A percentile compares a stretch with the other conserved stretches of the same genome.
phyloP scores from a whole-genome alignment of 768 basidiomycete genomes.

The Tulasnella calospora region DNA sequence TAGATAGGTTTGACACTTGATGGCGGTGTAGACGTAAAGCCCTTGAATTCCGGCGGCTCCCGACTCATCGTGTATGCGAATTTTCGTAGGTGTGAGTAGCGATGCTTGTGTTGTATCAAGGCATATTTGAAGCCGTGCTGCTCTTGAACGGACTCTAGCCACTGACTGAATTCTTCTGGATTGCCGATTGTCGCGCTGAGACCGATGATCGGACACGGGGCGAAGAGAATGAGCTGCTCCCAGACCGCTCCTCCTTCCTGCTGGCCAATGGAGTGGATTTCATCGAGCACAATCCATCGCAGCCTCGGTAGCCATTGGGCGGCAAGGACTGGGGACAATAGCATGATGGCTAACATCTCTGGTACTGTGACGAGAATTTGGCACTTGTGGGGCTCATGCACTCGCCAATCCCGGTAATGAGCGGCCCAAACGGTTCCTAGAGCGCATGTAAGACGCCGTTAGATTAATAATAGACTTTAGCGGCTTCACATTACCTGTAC shows the following conservation, averaged over 20 bases:
- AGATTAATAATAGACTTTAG: not conserved
- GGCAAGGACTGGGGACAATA: conserved; percentile 62
- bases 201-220: conserved; percentile 68
- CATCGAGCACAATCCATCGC: conserved; percentile 63
- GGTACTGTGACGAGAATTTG: conserved; percentile 76
- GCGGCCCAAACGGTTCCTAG: conserved; percentile 59
- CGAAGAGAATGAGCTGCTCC: conserved; percentile 68
- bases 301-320: conserved; percentile 57
- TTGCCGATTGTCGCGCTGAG: conserved; percentile 67
- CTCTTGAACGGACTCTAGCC: conserved; percentile 59
- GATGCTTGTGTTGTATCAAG: conserved; percentile 59
- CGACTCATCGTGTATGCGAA: conserved; percentile 48
- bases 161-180: conserved; percentile 58
- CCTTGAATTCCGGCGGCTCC: not conserved
- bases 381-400: conserved; percentile 59
- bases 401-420: conserved; percentile 59
- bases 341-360: conserved; percentile 64
- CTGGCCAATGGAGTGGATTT: conserved; percentile 62
- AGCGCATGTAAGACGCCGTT: not conserved
- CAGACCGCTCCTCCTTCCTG: conserved; percentile 64
- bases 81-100: conserved; percentile 71
- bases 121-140: conserved; percentile 55
- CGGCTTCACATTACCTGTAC: conserved; percentile 37
- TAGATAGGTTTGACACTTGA: conserved; percentile 41
- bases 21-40: conserved; percentile 40